Evolutionary conservation across 176 grass and related monocot species (phyloP).

Genomic region (Lolium multiflorum): DNA sequence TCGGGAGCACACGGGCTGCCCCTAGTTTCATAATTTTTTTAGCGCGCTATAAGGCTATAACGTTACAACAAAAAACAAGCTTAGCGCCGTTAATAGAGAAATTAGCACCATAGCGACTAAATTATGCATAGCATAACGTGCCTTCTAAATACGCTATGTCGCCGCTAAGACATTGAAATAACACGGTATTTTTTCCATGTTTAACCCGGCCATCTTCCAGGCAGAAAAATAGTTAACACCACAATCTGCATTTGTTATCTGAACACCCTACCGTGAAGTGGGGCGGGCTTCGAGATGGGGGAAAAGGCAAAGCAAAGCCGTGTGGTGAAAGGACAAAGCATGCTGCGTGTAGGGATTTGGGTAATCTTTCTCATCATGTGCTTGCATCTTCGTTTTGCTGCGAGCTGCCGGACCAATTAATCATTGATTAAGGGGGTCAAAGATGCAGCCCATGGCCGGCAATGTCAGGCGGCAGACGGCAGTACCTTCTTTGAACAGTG

Average conservation of each 20-base stretch:
- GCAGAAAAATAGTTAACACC: background rate
- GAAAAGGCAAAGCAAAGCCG: background rate
- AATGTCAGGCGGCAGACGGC: background rate
- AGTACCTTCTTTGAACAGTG: constrained; percentile 3
- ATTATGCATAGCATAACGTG: too few species aligned
- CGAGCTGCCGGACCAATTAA: background rate
- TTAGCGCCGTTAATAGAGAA: too few species aligned
- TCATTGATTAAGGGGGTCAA: constrained; percentile 50
- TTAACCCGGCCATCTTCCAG: background rate
- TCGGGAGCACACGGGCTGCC: too few species aligned
- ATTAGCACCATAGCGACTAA: too few species aligned
- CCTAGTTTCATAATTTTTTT: too few species aligned
- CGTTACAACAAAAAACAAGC: too few species aligned
- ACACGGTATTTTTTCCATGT: too few species aligned
- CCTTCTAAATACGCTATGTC: too few species aligned
- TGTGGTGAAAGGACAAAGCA: constrained; percentile 50
- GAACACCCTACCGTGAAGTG: background rate
- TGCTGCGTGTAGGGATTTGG: background rate
- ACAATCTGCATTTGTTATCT: constrained; percentile 35
- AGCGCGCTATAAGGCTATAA: too few species aligned
- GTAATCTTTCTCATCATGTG: constrained; percentile 16
- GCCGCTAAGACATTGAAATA: too few species aligned
- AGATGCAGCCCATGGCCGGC: constrained; percentile 25
- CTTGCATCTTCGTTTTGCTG: constrained; percentile 4
- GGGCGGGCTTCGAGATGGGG: constrained; percentile 16